Conservation (phyloP, 2,329 filamentous ascomycete genomes). For the Arthrocladium fulminans region DNA sequence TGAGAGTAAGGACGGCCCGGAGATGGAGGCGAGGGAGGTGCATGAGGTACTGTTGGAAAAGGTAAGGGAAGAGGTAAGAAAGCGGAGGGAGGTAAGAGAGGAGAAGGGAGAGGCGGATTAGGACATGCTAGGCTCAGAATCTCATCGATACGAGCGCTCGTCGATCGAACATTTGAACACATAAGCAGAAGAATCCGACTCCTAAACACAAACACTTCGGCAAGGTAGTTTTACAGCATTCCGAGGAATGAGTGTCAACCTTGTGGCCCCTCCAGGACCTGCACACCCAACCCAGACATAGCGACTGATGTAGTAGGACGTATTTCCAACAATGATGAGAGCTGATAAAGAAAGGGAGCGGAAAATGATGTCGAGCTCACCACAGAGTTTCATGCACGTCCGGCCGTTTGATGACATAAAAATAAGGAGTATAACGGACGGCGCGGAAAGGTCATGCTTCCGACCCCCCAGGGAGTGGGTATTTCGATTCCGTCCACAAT, state of each 20-base stretch:
- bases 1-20: background rate
- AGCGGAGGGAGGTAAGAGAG: background rate
- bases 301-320: conserved; percentile 15
- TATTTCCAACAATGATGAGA: conserved; percentile 20
- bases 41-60: background rate
- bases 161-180: too few species aligned
- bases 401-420: conserved; percentile 20
- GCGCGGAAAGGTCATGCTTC: background rate
- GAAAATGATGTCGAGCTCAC: conserved; percentile 16
- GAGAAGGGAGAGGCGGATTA: background rate
- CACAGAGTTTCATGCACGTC: conserved; percentile 15
- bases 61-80: background rate
- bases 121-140: too few species aligned
- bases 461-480: background rate
- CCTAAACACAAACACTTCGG: too few species aligned
- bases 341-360: conserved; percentile 13
- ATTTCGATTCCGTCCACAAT: background rate
- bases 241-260: too few species aligned
- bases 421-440: background rate
- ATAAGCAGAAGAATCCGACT: too few species aligned
- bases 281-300: conserved; percentile 23
- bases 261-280: too few species aligned
- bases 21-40: background rate
- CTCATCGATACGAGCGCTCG: too few species aligned
- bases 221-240: too few species aligned